Base-by-base conservation (phyloP, 192 early-diverging fungal species). In the Entomortierella beljakovae region DNA sequence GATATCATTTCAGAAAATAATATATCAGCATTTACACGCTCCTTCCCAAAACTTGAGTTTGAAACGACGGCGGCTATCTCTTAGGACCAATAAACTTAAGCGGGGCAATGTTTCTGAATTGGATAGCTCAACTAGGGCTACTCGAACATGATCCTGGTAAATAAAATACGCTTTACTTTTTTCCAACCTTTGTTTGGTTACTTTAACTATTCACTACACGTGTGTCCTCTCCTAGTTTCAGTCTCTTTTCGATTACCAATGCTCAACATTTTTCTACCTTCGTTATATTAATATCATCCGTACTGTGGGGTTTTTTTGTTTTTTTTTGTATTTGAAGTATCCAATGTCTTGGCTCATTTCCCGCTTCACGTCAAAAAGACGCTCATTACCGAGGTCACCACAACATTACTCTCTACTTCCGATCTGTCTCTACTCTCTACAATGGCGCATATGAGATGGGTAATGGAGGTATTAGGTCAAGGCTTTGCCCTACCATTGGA, bases 391-490 rank as follows among this genome's bases (percentile, higher is more conserved):
- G 91, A 93, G 71, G 87, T 94, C 28, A 94, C 90, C 5, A 80
- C 87, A 42, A 71, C 84, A 40, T 60, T 86, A 51, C 51, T 86
- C 31, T 61, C 81, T 59, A 64, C 83, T 40, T 81, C 85, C 57
- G 87, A 92, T 67, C 84, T 91, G 13, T 64, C 85, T 23, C 70
- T 91, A 16, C 86, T 95, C 42, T 87, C 88, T 5, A 94, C 93
- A 0, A 87, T 89, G 15, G 84, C 90, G 4, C 94, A 96, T 74
- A 94, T 96, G 22, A 80, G 84, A 38, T 96, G 92, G 93, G 86
- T 88, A 37, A 94, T 96, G 93, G 93, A 93, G 66, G 87, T 94
- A 13, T 71, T 96, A n/a, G 94, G 92, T 0, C 92, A 93, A 73
- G 94, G 93, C 11, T 93, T 96, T 55, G 74, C 83, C 31, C 81